Evolutionary conservation across 805 yeast genomes (phyloP).

Genomic region (Debaryomyces castellii): DNA sequence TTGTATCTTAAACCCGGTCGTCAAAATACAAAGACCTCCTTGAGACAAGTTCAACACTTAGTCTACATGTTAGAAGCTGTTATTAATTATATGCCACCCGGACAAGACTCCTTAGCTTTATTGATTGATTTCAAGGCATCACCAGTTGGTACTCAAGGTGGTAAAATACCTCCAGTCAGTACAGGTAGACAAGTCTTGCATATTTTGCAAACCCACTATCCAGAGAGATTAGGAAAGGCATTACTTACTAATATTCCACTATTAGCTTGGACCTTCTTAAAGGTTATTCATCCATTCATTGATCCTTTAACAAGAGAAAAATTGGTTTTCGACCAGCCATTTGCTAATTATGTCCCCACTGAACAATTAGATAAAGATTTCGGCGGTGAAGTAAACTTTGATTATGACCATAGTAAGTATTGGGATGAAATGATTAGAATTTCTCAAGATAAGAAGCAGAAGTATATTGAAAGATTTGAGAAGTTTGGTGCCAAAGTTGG

Average conservation of each 20-base stretch:
- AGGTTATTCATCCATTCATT: conserved; percentile 90
- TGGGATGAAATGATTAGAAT: conserved; percentile 71
- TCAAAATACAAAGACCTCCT: conserved; percentile 89
- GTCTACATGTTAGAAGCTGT: conserved; percentile 91
- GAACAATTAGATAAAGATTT: conserved; percentile 81
- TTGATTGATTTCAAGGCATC: conserved; percentile 89
- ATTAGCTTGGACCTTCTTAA: conserved; percentile 89
- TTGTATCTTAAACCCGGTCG: conserved; percentile 90
- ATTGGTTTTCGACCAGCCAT: conserved; percentile 87
- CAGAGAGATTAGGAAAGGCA: conserved; percentile 94
- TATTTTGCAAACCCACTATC: conserved; percentile 95
- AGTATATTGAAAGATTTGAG: conserved; percentile 66
- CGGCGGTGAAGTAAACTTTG: conserved; percentile 85
- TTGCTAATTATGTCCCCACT: conserved; percentile 74
- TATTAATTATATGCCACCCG: conserved; percentile 92
- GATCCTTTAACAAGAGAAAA: conserved; percentile 95
- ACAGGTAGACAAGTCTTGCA: conserved; percentile 90
- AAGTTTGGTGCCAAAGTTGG: conserved; percentile 71
- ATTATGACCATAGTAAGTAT: conserved; percentile 74
- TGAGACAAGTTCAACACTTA: conserved; percentile 92
- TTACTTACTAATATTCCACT: conserved; percentile 90
- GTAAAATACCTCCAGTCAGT: conserved; percentile 84
- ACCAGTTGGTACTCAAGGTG: conserved; percentile 54
- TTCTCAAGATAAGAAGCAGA: conserved; percentile 56
- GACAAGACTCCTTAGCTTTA: conserved; percentile 90